These are phyloP conservation scores for Pistacia vera DNA, from an alignment of 345 rosid genomes.

Conservation along the genomic window DNA sequence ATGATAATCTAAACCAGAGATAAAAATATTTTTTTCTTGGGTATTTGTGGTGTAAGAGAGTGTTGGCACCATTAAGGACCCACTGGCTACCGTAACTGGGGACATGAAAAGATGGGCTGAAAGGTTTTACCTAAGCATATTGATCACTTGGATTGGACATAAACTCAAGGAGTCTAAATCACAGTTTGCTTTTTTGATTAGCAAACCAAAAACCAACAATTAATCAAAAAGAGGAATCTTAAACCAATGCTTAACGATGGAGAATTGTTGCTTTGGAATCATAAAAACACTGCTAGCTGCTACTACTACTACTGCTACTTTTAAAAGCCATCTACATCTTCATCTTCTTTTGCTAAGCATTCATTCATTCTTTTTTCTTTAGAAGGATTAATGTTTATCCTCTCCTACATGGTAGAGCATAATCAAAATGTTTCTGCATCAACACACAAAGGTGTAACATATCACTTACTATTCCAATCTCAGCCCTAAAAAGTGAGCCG, in stretches of 20 bases:
- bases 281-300: background rate
- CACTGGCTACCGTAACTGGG: conserved; percentile 31
- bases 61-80: conserved; percentile 40
- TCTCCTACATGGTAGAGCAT: conserved; percentile 40
- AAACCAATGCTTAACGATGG: conserved; percentile 22
- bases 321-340: conserved; percentile 8
- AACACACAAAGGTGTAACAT: conserved; percentile 27
- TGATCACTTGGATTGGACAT: conserved; percentile 37
- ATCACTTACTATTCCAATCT: conserved; percentile 31
- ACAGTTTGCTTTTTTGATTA: conserved; percentile 13
- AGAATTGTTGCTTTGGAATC: conserved; percentile 28
- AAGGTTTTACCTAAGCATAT: conserved; percentile 47
- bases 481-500: conserved; percentile 54
- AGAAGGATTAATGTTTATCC: conserved; percentile 37
- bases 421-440: conserved; percentile 38
- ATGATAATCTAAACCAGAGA: conserved; percentile 42
- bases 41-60: conserved; percentile 55
- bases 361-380: background rate
- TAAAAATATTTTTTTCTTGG: background rate
- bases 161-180: conserved; percentile 27
- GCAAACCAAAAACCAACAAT: background rate
- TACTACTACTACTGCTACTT: too few species aligned
- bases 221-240: conserved; percentile 16
- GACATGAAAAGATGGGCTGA: conserved; percentile 68
- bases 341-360: conserved; percentile 2